Evolutionary conservation across 2,329 filamentous ascomycete genomes (phyloP).

Genomic region (Colletotrichum brevisporum): DNA sequence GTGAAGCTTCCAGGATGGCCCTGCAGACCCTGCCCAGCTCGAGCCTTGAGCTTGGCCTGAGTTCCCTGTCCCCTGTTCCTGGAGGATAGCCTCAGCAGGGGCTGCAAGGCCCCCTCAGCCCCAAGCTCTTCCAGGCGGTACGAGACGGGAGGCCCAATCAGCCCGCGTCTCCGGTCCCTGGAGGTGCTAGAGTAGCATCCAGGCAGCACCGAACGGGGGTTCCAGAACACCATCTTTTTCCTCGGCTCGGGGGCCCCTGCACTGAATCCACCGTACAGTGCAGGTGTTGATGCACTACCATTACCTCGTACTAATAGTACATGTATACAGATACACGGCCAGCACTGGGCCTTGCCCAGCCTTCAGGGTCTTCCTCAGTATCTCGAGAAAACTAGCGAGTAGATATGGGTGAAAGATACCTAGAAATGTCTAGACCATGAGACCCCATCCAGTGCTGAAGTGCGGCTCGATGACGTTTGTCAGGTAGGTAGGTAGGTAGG

Average conservation of each 20-base stretch:
- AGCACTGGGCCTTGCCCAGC: too few relatives aligned
- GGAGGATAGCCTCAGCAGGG: slow-evolving; percentile 5
- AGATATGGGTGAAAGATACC: too few relatives aligned
- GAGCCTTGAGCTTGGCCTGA: neutral
- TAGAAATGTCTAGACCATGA: too few relatives aligned
- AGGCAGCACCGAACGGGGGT: neutral
- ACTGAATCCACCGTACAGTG: neutral
- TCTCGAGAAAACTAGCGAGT: too few relatives aligned
- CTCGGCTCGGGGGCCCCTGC: neutral
- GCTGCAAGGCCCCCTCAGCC: neutral
- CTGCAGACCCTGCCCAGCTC: neutral
- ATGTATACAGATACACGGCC: neutral
- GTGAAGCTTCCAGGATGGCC: slow-evolving; percentile 21
- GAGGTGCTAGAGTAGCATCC: neutral
- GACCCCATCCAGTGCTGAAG: too few relatives aligned
- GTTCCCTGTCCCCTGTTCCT: slow-evolving; percentile 5
- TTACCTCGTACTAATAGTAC: too few relatives aligned
- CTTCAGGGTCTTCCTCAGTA: too few relatives aligned
- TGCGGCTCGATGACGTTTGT: too few relatives aligned
- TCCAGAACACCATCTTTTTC: neutral
- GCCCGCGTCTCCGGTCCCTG: neutral
- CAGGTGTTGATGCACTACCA: too few relatives aligned
- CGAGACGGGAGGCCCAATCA: neutral
- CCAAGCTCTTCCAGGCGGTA: slow-evolving; percentile 25
- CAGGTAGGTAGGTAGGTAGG: too few relatives aligned